Base-by-base conservation (phyloP, 352 stramenopile genomes). In the Pythium dissimile region DNA sequence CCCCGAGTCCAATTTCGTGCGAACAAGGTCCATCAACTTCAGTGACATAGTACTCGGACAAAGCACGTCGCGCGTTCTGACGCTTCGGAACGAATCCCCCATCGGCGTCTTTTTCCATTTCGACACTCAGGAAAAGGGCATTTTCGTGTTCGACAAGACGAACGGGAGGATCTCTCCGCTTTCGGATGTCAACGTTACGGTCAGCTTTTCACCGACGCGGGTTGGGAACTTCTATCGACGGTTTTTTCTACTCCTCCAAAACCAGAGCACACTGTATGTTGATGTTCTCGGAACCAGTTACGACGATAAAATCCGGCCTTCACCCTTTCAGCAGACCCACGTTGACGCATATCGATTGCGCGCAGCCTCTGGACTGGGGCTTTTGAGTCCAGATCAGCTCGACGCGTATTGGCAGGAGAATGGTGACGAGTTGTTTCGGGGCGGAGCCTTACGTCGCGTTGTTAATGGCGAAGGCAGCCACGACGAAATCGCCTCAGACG, bases 141-240 rank as follows among this genome's bases (percentile, higher is more conserved):
- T 92, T 10, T 98, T 98, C 60, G 64, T 69, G n/a, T 95, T 98
- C 44, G 80, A 86, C 62, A 72, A 71, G 24, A 64, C 87, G 23
- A 80, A 72, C 20, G 94, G 92, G 7, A 73, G 69, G 7, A 90
- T 98, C 21, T 72, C 92, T 21, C 75, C 88, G 8, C 72, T 89
- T 18, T 63, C 93, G 26, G 86, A 96, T 13, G 41, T 72, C 12
- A 84, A 84, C 30, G 70, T 98, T 35, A 95, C 78, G 1, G 71
- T 98, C 18, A 80, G 66, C 5, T 98, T 98, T 59, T 75, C 86
- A 10, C 73, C 70, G 5, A 50, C 63, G n/a, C 76, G 76, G 16
- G 39, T 85, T 1, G 88, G 83, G 16, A 98, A 98, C 50, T 98
- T 96, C 71, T 98, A 97, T 61, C 76, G 89, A 0, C 72, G 91